These are phyloP conservation scores for Takakia lepidozioides DNA, from an alignment of 225 moss, liverwort and hornwort genomes.

Conservation along the genomic window DNA sequence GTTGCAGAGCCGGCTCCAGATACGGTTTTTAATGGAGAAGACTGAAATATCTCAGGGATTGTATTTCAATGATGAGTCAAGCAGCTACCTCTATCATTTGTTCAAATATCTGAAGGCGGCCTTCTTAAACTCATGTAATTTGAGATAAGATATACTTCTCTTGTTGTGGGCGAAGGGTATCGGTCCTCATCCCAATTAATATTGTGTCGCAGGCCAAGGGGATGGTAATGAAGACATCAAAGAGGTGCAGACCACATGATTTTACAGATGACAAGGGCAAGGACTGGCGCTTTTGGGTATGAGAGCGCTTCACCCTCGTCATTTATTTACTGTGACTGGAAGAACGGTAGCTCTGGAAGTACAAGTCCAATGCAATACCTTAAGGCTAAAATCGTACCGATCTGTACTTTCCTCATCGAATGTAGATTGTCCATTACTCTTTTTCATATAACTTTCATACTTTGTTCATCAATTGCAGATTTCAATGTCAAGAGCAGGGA, in stretches of 20 bases:
- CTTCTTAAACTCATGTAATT: no score
- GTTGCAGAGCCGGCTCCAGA: not conserved
- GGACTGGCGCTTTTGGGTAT: constrained; percentile 31
- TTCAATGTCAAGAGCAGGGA: constrained; percentile 15
- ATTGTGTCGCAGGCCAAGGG: constrained; percentile 25
- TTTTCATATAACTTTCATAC: no score
- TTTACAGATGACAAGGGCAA: constrained; percentile 20
- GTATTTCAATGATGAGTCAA: no score
- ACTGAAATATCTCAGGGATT: no score
- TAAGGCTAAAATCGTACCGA: not conserved
- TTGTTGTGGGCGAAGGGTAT: no score
- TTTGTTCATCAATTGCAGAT: constrained; percentile 19
- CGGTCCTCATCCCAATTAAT: no score
- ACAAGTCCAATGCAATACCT: not conserved
- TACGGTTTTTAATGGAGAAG: no score
- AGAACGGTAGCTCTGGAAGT: not conserved
- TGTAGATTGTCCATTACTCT: not conserved
- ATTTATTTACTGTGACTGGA: not conserved
- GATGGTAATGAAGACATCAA: constrained; percentile 19
- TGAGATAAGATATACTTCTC: not conserved
- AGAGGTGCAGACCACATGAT: constrained; percentile 32
- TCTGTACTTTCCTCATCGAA: no score
- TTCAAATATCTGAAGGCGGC: no score
- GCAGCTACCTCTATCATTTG: no score
- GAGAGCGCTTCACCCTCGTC: not conserved